Conservation (phyloP, 306 rosid genomes). For the Ormosia emarginata region DNA sequence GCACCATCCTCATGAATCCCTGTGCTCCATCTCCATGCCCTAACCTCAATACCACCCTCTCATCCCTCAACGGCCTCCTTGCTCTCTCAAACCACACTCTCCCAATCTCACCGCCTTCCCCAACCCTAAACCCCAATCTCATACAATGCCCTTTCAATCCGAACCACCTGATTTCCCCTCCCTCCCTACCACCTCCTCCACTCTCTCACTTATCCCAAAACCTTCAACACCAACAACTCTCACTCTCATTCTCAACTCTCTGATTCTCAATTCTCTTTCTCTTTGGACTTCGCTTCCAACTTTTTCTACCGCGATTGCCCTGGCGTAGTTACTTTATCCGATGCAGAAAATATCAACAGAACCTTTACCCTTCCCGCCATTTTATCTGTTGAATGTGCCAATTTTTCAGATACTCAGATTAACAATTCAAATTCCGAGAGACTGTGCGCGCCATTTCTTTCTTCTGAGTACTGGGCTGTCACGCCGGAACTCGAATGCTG, state of each 20-base stretch:
- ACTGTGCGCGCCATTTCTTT: constrained; percentile 34
- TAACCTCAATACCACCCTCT: constrained; percentile 5
- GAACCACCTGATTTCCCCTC: constrained; percentile 56
- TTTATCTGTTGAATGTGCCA: constrained; percentile 47
- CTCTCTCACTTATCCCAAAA: constrained; percentile 47
- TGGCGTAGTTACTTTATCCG: constrained; percentile 50
- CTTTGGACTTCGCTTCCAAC: constrained; percentile 36
- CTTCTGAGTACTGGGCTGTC: constrained; percentile 54
- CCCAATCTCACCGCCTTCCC: constrained; percentile 3
- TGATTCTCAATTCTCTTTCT: constrained; percentile 49
- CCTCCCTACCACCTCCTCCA: constrained; percentile 38
- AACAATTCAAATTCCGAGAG: neutral
- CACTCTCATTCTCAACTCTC: constrained; percentile 4
- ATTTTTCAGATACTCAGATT: neutral
- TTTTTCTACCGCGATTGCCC: constrained; percentile 68
- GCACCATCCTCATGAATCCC: neutral
- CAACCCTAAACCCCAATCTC: constrained; percentile 26
- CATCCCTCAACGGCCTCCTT: constrained; percentile 54
- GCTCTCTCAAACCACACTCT: no score
- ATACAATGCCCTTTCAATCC: constrained; percentile 52
- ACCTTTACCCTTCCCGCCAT: constrained; percentile 57
- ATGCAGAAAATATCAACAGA: constrained; percentile 16
- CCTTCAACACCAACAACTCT: constrained; percentile 22
- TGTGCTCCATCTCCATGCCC: neutral
- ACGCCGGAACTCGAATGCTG: constrained; percentile 55